Evolutionary conservation across 768 basidiomycete genomes (phyloP).

Genomic region (Russula griseocarnosa): DNA sequence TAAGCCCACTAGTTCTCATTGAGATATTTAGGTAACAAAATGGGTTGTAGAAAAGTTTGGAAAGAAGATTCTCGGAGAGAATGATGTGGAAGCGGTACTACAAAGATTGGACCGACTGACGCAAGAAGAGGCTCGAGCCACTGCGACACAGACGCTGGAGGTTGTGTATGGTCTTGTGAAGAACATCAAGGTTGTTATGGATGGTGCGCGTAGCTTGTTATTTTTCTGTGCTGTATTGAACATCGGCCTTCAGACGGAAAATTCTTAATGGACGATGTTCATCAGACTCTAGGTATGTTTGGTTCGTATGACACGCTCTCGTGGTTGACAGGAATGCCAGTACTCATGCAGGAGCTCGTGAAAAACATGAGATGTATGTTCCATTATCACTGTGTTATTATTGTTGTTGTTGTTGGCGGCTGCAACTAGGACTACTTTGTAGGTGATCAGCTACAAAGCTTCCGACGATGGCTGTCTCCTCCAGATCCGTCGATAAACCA

Average conservation of each 20-base stretch:
- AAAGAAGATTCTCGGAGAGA: no score
- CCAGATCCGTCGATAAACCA: neutral
- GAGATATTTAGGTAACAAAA: neutral
- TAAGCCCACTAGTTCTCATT: neutral
- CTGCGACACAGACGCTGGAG: neutral
- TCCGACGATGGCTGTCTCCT: neutral
- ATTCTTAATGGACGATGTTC: neutral
- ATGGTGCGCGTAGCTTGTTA: neutral
- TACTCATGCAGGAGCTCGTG: neutral
- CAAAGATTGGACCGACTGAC: neutral
- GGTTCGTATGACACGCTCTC: neutral
- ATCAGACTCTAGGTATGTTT: neutral
- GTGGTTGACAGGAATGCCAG: neutral
- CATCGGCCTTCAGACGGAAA: neutral
- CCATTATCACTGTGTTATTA: neutral
- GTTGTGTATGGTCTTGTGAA: neutral
- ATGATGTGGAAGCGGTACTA: no score
- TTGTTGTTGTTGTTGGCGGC: neutral
- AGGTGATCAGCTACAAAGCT: neutral
- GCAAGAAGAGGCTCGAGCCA: neutral
- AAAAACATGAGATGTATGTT: neutral
- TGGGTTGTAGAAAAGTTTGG: no score
- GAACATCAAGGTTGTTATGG: neutral
- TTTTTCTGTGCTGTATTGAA: neutral
- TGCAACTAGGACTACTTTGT: neutral